phyloP scores from a whole-genome alignment of 2,329 filamentous ascomycete genomes.

The Clonostachys rosea region DNA sequence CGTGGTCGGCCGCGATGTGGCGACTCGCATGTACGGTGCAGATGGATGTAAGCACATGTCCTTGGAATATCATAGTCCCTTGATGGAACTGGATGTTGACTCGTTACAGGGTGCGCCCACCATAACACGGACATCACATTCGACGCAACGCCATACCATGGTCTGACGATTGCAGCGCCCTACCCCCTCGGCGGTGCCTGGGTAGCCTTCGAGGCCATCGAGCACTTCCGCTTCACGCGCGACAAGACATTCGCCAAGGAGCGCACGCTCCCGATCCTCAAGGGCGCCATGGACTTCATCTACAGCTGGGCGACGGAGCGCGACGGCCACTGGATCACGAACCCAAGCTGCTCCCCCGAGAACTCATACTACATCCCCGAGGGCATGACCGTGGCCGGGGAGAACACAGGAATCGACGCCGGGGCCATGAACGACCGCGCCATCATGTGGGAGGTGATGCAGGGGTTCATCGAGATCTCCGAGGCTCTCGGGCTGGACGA shows the following conservation, averaged over 20 bases:
- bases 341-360: constrained; percentile 17
- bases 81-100: constrained; percentile 1
- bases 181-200: constrained; percentile 25
- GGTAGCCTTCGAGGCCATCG: constrained; percentile 29
- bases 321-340: constrained; percentile 14
- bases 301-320: constrained; percentile 20
- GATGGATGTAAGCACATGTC: too few species aligned
- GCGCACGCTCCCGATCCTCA: constrained; percentile 16
- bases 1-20: constrained; percentile 20
- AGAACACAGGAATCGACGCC: constrained; percentile 4
- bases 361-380: constrained; percentile 12
- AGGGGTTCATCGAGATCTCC: constrained; percentile 4
- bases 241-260: constrained; percentile 17
- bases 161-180: constrained; percentile 4
- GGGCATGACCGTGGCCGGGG: constrained; percentile 1
- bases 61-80: too few species aligned
- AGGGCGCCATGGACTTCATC: constrained; percentile 18
- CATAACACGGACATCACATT: constrained; percentile 30
- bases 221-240: constrained; percentile 26
- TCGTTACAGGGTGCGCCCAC: constrained; percentile 14
- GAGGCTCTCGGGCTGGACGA: constrained; percentile 4
- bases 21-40: constrained; percentile 18
- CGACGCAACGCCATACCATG: constrained; percentile 11
- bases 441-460: constrained; percentile 6
- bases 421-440: constrained; percentile 6